Evolutionary conservation across 2,329 filamentous ascomycete species (phyloP), one percentile per base, ranked within the genome.

Genomic region (Venturia oleaginea): DNA sequence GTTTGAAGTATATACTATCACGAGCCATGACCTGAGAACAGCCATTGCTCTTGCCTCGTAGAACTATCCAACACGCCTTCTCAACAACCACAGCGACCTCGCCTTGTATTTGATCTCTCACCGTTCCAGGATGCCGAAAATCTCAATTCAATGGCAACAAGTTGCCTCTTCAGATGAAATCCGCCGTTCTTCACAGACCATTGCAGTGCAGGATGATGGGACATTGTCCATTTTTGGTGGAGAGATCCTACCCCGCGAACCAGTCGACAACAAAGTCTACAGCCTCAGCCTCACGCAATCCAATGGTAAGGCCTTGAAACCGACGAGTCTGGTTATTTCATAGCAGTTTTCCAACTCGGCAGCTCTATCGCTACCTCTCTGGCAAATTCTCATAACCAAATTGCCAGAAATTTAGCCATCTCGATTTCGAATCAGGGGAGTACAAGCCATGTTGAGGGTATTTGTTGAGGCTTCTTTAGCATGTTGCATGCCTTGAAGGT

Each of bases 171-270:
- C 69, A 24, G 72, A 76, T 34, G 68, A 72, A 40, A 80, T 92
- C 8, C 84, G 85, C 46, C 86, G 90, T 63, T 93, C 90, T 1
- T 92, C 90, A 0, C 90, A 94, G 71, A 83, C 84, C 3, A 73
- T 92, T 68, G 82, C 89, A 54, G 78, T 88, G 48, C 75, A 87
- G 27, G 27, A 57, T 57, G 78, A 77, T 57, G 77, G 81, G 17
- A 80, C 78, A n/a, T 81, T 83, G 55, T 88, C 85, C 74, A 80
- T 95, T 70, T 95, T 92, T 71, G 91, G 91, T 66, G 91, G 91
- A 68, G 90, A 94, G 73, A 75, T 86, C 61, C 76, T 79, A 57
- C 82, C 88, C 3, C 81, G 86, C 59, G 78, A 89, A 71, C 87
- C 88, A 7, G 81, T 87, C 64, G 89, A 92, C 76, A 90, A 91